phyloP scores from a whole-genome alignment of 345 rosid species.

The Zanthoxylum bungeanum region DNA sequence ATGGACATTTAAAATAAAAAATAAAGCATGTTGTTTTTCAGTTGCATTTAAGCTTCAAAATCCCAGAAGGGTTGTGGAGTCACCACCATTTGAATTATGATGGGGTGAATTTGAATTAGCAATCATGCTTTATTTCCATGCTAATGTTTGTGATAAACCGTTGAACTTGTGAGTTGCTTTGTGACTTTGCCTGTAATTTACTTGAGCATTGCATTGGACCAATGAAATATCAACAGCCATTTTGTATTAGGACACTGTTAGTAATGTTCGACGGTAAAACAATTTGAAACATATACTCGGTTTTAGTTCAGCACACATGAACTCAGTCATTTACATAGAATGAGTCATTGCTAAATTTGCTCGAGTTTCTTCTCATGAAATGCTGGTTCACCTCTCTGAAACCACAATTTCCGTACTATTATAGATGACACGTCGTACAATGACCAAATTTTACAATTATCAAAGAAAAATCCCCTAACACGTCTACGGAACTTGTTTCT shows the following conservation, averaged over 20 bases:
- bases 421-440: not conserved
- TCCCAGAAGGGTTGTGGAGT: conserved; percentile 60
- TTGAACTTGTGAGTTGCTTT: conserved; percentile 50
- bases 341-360: not conserved
- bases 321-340: not conserved
- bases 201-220: not conserved
- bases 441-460: not conserved
- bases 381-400: not conserved
- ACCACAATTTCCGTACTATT: not conserved
- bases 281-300: not conserved
- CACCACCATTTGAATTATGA: conserved; percentile 69
- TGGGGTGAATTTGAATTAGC: conserved; percentile 84
- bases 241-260: not conserved
- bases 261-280: not conserved
- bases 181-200: not conserved
- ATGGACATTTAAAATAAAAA: no score
- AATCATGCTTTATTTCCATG: conserved; percentile 55
- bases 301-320: not conserved
- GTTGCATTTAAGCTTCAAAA: conserved; percentile 66
- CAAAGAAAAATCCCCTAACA: not conserved
- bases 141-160: conserved; percentile 66
- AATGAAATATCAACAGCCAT: not conserved
- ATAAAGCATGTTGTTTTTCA: conserved; percentile 56
- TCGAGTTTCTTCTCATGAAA: not conserved
- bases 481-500: not conserved